These are phyloP conservation scores for Spongospora subterranea DNA, from an alignment of 208 protist genomes.

Conservation along the genomic window DNA sequence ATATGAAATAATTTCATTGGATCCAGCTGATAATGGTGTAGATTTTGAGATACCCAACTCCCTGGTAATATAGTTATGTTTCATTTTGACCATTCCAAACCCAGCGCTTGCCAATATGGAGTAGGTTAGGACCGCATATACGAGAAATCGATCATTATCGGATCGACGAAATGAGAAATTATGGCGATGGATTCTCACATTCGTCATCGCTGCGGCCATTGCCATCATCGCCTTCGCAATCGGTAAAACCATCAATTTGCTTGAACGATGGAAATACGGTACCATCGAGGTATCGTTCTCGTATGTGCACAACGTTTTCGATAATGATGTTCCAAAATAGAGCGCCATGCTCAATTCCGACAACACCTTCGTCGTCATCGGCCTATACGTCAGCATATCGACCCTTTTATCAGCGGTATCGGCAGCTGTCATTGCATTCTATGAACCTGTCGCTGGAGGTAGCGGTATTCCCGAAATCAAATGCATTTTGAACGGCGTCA, in stretches of 20 bases:
- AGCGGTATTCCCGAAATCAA: constrained; percentile 26
- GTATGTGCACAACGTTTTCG: background rate
- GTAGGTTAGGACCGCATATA: background rate
- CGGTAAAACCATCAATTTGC: background rate
- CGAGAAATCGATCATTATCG: background rate
- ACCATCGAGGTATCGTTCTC: background rate
- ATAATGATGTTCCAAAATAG: background rate
- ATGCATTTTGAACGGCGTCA: constrained; percentile 28
- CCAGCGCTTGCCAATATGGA: too few species aligned
- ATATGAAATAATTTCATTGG: background rate
- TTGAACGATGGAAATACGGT: background rate
- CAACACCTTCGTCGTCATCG: background rate
- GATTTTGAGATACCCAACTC: constrained; percentile 47
- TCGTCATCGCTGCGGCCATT: background rate
- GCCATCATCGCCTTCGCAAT: constrained; percentile 34
- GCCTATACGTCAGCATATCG: background rate
- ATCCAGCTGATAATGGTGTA: background rate
- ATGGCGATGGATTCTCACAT: constrained; percentile 35
- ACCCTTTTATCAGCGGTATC: background rate
- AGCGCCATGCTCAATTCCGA: background rate
- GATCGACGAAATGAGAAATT: constrained; percentile 34
- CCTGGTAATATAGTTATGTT: background rate
- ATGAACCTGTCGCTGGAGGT: constrained; percentile 24
- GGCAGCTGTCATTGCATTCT: background rate
- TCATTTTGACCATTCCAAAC: background rate